These are phyloP conservation scores for Fulvia fulva DNA, from an alignment of 2,329 filamentous ascomycete genomes.

Conservation along the genomic window DNA sequence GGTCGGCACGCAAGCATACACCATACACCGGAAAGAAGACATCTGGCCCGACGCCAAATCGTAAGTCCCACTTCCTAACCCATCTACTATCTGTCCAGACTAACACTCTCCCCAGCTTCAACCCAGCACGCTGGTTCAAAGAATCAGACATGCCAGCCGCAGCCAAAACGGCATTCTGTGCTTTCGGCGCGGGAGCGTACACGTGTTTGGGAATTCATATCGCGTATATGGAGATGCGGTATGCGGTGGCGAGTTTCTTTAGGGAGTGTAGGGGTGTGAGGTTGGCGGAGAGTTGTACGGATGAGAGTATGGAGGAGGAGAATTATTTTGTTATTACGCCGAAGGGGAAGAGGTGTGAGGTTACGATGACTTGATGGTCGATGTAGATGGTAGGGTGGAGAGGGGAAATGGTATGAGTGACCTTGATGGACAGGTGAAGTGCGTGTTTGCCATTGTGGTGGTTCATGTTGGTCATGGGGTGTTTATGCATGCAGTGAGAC, in stretches of 20 bases:
- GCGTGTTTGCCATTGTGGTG: not conserved
- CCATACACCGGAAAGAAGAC: constrained; percentile 23
- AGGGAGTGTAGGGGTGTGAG: constrained; percentile 18
- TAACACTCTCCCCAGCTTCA: constrained; percentile 19
- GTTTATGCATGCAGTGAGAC: not conserved
- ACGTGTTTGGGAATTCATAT: constrained; percentile 31
- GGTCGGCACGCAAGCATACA: constrained; percentile 26
- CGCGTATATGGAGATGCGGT: constrained; percentile 28
- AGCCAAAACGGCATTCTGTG: constrained; percentile 24
- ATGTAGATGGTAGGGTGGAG: not conserved
- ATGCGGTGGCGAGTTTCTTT: constrained; percentile 26
- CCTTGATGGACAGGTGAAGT: not conserved
- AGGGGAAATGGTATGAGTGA: not conserved
- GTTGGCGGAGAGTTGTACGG: constrained; percentile 23
- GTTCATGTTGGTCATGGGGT: not conserved
- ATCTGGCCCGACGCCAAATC: constrained; percentile 14
- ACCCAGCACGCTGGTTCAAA: constrained; percentile 21
- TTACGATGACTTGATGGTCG: not conserved
- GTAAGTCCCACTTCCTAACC: not conserved
- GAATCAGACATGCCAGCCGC: constrained; percentile 5
- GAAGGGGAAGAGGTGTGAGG: not conserved
- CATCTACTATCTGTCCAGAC: no score
- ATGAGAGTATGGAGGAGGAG: constrained; percentile 27
- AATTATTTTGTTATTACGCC: constrained; percentile 31
- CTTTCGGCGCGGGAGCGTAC: constrained; percentile 27